Evolutionary conservation across 305 asterid species (phyloP).

Genomic region (Fraxinus angustifolia): DNA sequence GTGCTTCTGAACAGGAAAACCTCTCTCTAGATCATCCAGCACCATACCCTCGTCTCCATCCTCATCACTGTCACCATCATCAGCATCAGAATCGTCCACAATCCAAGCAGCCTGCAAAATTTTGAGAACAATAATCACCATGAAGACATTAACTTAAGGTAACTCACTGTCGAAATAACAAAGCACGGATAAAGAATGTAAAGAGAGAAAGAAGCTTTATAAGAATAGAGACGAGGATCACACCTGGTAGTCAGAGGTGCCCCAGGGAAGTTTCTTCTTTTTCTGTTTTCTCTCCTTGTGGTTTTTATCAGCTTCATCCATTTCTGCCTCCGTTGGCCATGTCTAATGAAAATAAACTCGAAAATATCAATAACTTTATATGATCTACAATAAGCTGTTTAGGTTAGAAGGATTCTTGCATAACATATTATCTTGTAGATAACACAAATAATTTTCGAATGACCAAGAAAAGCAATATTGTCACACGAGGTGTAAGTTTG

Average conservation of each 20-base stretch:
- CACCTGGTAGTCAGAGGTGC: constrained; percentile 94
- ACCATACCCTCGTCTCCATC: constrained; percentile 74
- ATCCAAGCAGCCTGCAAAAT: constrained; percentile 92
- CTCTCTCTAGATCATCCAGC: constrained; percentile 59
- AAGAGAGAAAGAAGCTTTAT: not conserved
- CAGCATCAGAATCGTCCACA: constrained; percentile 69
- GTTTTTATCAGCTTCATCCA: constrained; percentile 76
- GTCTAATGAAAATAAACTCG: constrained; percentile 47
- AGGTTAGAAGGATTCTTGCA: not conserved
- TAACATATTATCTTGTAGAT: not conserved
- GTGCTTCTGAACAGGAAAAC: constrained; percentile 45
- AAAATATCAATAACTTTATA: constrained; percentile 5
- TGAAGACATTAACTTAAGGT: not conserved
- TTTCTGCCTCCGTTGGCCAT: constrained; percentile 98
- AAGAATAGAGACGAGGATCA: constrained; percentile 20
- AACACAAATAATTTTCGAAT: not conserved
- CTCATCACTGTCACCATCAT: constrained; percentile 59
- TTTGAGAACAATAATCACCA: constrained; percentile 18
- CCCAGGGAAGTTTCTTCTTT: constrained; percentile 64
- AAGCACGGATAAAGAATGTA: not conserved
- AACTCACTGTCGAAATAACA: not conserved
- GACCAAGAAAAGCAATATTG: not conserved
- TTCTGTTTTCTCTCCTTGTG: constrained; percentile 51
- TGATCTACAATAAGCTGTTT: constrained; percentile 1
- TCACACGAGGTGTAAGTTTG: not conserved